Evolutionary conservation across 2,329 filamentous ascomycete species (phyloP).

Genomic region (Penicillium thymicola): DNA sequence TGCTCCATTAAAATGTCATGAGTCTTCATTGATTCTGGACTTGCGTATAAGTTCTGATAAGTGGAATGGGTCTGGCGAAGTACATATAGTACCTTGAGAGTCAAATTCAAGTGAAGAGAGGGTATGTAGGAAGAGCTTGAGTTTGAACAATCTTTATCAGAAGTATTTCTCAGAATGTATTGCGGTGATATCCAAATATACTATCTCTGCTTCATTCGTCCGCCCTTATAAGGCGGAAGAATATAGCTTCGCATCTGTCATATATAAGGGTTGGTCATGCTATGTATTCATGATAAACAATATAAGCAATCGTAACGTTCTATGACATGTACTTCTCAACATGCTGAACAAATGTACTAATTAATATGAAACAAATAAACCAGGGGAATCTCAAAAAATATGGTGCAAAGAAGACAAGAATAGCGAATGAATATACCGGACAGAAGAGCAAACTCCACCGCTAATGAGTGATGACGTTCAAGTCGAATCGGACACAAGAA

Average conservation of each 20-base stretch:
- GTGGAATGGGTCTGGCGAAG: neutral
- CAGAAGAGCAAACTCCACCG: constrained; percentile 26
- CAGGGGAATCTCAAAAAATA: constrained; percentile 24
- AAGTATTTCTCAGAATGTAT: neutral
- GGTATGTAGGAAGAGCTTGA: no score
- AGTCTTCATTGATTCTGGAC: neutral
- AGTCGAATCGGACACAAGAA: constrained; percentile 3
- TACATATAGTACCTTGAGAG: neutral
- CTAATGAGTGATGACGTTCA: constrained; percentile 21
- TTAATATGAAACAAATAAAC: constrained; percentile 6
- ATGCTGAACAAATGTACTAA: constrained; percentile 19
- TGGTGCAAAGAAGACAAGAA: constrained; percentile 10
- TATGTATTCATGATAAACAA: neutral
- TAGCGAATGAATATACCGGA: constrained; percentile 20
- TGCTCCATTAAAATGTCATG: neutral
- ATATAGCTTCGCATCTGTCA: neutral
- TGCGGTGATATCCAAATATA: neutral
- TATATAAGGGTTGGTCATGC: neutral
- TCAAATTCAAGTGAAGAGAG: neutral
- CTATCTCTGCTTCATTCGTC: neutral
- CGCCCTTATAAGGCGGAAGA: neutral
- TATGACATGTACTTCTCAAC: constrained; percentile 21
- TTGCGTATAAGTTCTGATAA: neutral
- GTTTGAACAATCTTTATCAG: neutral
- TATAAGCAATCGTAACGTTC: constrained; percentile 5